Evolutionary conservation across 164 flowering plant species (phyloP), one percentile per base, ranked within the genome.

Genomic region (Platanus orientalis): DNA sequence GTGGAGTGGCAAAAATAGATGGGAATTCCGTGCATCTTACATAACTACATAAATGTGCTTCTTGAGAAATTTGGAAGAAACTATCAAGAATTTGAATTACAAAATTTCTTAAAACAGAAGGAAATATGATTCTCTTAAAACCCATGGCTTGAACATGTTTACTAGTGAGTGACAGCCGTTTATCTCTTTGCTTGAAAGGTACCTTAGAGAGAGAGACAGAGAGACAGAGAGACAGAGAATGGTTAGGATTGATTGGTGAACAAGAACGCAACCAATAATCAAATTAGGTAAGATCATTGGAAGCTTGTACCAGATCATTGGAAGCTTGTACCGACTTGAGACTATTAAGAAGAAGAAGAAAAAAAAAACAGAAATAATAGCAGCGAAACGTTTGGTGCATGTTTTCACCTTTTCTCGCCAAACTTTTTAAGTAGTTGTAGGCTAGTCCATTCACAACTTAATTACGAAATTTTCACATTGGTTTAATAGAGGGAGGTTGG

Each of bases 211-310:
- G 21, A 44, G 20, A 54, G 47, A 63, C 28, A 53, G 32, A 24
- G 34, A 27, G 14, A 32, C 7, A 27, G 25, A 44, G n/a, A 58
- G 45, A 64, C n/a, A 53, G 34, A 25, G 28, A 28, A 34, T 44
- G 32, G 42, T 13, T 60, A 47, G 68, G 60, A 55, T 61, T 66
- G 20, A 68, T 63, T 49, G 80, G 77, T 68, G 70, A 77, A 73
- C 80, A 59, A 71, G 66, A 76, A 58, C 11, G 21, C 55, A 67
- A 19, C 54, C 17, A 61, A 54, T n/a, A 32, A 36, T n/a, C n/a
- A 19, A 60, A 67, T 36, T 54, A 49, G 57, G 68, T 64, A 25
- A 42, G 71, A 72, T 62, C 58, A 75, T 3, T 66, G 63, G 25
- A 26, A 62, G 72, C 66, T 66, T 66, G 72, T 69, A n/a, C n/a